These are phyloP conservation scores for Clonostachys byssicola DNA, from an alignment of 2,329 filamentous ascomycete species.

Conservation along the genomic window DNA sequence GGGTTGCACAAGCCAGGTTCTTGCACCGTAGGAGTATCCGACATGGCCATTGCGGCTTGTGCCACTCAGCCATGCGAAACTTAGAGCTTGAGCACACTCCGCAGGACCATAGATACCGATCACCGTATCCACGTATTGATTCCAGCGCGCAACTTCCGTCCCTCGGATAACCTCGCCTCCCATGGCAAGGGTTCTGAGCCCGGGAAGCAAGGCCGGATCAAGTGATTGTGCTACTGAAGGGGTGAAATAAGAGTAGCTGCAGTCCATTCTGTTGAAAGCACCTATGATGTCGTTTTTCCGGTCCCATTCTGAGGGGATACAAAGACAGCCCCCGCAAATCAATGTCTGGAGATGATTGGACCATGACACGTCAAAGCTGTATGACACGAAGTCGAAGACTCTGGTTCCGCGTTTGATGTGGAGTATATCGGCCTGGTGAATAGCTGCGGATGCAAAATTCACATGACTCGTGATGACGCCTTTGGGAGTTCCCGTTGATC, in stretches of 20 bases:
- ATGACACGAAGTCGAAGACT: background rate
- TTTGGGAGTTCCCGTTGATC: constrained; percentile 12
- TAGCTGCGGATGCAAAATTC: constrained; percentile 11
- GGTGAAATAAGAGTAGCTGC: constrained; percentile 5
- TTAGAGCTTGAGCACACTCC: constrained; percentile 2
- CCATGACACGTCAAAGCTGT: background rate
- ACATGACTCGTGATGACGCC: constrained; percentile 12
- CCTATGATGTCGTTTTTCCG: background rate
- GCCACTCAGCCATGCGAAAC: background rate
- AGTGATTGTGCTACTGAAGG: constrained; percentile 5
- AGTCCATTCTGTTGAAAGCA: background rate
- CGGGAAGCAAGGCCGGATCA: constrained; percentile 1
- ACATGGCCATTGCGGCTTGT: background rate
- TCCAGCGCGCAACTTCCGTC: constrained; percentile 1
- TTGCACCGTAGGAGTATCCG: background rate
- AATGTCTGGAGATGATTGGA: background rate
- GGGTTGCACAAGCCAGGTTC: constrained; percentile 3
- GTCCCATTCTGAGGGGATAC: constrained; percentile 2
- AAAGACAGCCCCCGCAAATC: constrained; percentile 3
- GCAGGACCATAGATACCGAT: background rate
- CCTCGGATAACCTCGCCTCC: constrained; percentile 4
- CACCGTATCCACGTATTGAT: background rate
- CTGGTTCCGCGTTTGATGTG: background rate
- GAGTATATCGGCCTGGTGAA: constrained; percentile 24
- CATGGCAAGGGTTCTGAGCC: constrained; percentile 2